phyloP scores from a whole-genome alignment of 371 early-diverging fungal genomes.

The Apophysomyces variabilis region DNA sequence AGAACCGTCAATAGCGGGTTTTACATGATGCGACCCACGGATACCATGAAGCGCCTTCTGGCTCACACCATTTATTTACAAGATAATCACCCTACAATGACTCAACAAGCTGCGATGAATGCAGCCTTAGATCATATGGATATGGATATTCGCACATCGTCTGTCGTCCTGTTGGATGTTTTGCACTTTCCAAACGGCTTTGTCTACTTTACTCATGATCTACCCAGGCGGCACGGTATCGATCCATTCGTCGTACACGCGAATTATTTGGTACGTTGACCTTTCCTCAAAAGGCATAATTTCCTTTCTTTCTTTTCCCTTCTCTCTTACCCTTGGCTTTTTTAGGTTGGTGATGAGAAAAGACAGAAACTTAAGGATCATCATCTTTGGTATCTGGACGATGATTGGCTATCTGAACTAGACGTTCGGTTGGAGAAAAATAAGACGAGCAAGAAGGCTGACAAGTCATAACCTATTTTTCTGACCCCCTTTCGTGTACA shows the following conservation, averaged over 20 bases:
- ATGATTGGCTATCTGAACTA: conserved; percentile 22
- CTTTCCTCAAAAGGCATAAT: background rate
- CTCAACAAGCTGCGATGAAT: conserved; percentile 41
- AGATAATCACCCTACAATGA: conserved; percentile 23
- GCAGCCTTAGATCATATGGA: conserved; percentile 27
- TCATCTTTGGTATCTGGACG: conserved; percentile 37
- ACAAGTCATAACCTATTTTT: background rate
- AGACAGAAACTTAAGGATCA: conserved; percentile 28
- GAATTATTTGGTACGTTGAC: conserved; percentile 27
- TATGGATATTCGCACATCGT: conserved; percentile 27
- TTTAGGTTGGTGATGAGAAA: conserved; percentile 53
- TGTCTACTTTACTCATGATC: conserved; percentile 29
- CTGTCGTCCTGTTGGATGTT: conserved; percentile 32
- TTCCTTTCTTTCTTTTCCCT: background rate
- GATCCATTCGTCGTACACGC: conserved; percentile 38
- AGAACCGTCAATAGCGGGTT: conserved; percentile 34
- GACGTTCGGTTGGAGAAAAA: conserved; percentile 15
- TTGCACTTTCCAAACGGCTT: conserved; percentile 36
- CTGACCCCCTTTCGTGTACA: background rate
- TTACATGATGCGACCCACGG: conserved; percentile 33
- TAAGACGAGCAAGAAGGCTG: background rate
- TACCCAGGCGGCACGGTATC: conserved; percentile 24
- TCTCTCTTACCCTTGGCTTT: background rate
- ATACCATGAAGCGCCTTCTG: conserved; percentile 29
- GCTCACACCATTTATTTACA: conserved; percentile 33